Conservation (phyloP, 2,329 filamentous ascomycete genomes). For the Corniculantispora saksenae region DNA sequence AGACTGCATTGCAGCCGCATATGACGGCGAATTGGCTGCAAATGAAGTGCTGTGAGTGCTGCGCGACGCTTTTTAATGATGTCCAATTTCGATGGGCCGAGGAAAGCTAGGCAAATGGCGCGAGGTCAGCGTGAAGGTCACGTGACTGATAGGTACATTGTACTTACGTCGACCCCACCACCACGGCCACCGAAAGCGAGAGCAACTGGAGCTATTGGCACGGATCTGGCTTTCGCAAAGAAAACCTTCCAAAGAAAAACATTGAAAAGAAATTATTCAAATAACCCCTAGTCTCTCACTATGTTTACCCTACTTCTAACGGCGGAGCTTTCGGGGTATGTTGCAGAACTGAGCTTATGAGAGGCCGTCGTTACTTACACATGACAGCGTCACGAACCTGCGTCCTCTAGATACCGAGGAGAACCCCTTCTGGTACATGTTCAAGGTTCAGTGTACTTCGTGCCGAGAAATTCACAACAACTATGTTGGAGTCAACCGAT, state of each 20-base stretch:
- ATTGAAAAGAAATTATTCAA: not conserved
- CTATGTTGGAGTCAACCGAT: slow-evolving; percentile 81
- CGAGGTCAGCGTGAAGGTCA: not conserved
- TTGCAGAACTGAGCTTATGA: not conserved
- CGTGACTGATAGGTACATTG: slow-evolving; percentile 1
- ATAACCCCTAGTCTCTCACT: slow-evolving; percentile 21
- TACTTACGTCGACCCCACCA: slow-evolving; percentile 14
- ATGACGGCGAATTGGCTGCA: slow-evolving; percentile 7
- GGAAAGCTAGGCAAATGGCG: slow-evolving; percentile 16
- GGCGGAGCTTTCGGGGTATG: slow-evolving; percentile 70
- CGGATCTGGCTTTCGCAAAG: not conserved
- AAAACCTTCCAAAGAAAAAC: not conserved
- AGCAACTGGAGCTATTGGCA: not conserved
- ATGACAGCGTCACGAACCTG: slow-evolving; percentile 79
- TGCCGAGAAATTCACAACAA: slow-evolving; percentile 91
- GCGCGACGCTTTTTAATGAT: not conserved
- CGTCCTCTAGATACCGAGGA: slow-evolving; percentile 80
- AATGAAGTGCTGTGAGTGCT: not conserved
- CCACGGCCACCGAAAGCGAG: not conserved
- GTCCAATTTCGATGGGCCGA: not conserved
- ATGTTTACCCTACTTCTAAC: slow-evolving; percentile 70
- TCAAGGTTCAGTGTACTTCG: slow-evolving; percentile 97
- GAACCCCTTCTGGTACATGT: slow-evolving; percentile 91
- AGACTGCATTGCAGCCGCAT: slow-evolving; percentile 61
- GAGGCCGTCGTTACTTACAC: slow-evolving; percentile 12